Conservation (phyloP, 805 yeast genomes). For the Barnettozyma californica region DNA sequence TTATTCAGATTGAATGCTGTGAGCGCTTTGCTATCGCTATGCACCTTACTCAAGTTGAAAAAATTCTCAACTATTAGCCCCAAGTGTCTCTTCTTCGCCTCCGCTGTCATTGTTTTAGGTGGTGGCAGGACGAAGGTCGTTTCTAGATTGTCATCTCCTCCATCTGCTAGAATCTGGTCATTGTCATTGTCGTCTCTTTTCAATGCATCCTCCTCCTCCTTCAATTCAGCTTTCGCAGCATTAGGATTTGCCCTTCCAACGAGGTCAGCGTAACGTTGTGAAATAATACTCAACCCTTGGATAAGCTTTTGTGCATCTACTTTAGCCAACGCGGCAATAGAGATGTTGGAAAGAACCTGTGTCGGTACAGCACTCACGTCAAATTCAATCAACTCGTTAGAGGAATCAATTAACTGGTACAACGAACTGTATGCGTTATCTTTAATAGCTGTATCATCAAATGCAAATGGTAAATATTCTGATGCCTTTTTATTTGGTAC, state of each 20-base stretch:
- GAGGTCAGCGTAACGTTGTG: conserved; percentile 55
- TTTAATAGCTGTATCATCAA: conserved; percentile 32
- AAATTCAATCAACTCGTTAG: conserved; percentile 57
- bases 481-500: conserved; percentile 23
- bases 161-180: conserved; percentile 14
- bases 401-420: conserved; percentile 59
- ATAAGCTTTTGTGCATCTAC: conserved; percentile 48
- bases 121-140: conserved; percentile 49
- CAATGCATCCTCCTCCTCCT: conserved; percentile 24
- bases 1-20: conserved; percentile 19
- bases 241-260: conserved; percentile 23
- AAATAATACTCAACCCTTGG: conserved; percentile 64
- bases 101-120: conserved; percentile 47
- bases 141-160: conserved; percentile 35
- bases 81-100: conserved; percentile 54
- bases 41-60: conserved; percentile 40
- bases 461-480: conserved; percentile 25
- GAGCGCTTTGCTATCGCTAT: conserved; percentile 15
- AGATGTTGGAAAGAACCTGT: conserved; percentile 58
- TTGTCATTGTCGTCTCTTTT: conserved; percentile 24
- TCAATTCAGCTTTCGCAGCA: conserved; percentile 26
- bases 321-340: conserved; percentile 56
- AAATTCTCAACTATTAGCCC: conserved; percentile 54
- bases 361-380: conserved; percentile 68
- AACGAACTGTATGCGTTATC: conserved; percentile 53